These are phyloP conservation scores for Eutypa lata DNA, from an alignment of 2,329 filamentous ascomycete genomes.

Conservation along the genomic window DNA sequence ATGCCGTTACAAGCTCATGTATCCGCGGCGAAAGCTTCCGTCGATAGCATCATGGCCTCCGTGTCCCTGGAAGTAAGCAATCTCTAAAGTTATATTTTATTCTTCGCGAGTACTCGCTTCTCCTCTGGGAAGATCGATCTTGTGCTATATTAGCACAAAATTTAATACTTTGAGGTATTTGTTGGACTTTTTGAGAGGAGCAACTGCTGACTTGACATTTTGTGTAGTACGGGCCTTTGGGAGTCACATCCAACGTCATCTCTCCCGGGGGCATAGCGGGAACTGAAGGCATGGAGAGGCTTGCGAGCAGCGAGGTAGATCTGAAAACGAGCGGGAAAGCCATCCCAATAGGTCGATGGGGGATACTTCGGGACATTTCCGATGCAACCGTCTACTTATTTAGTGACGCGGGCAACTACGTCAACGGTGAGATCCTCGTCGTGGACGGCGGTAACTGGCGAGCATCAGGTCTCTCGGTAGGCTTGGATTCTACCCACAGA, in stretches of 20 bases:
- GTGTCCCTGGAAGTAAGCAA: conserved; percentile 60
- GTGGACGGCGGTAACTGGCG: conserved; percentile 64
- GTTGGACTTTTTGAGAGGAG: no score
- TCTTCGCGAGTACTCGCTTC: no score
- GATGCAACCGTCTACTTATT: conserved; percentile 91
- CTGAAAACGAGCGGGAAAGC: conserved; percentile 32
- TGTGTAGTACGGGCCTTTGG: conserved; percentile 74
- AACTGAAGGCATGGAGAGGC: conserved; percentile 76
- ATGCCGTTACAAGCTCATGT: conserved; percentile 85
- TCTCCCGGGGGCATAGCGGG: conserved; percentile 81
- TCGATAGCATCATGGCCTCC: conserved; percentile 79
- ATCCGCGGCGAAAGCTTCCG: conserved; percentile 84
- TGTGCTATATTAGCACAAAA: no score
- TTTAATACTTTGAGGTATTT: background rate
- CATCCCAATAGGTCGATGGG: conserved; percentile 74
- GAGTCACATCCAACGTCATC: conserved; percentile 84
- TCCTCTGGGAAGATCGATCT: no score
- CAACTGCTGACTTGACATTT: background rate
- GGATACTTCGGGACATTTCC: conserved; percentile 81
- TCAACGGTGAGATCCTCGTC: conserved; percentile 79
- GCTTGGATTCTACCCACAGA: conserved; percentile 43
- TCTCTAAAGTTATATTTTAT: no score
- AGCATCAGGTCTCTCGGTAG: conserved; percentile 44
- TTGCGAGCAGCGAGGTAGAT: conserved; percentile 41
- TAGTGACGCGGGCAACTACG: conserved; percentile 78